Evolutionary conservation across 257 asterid genomes (phyloP).

Genomic region (Solanum piurae): DNA sequence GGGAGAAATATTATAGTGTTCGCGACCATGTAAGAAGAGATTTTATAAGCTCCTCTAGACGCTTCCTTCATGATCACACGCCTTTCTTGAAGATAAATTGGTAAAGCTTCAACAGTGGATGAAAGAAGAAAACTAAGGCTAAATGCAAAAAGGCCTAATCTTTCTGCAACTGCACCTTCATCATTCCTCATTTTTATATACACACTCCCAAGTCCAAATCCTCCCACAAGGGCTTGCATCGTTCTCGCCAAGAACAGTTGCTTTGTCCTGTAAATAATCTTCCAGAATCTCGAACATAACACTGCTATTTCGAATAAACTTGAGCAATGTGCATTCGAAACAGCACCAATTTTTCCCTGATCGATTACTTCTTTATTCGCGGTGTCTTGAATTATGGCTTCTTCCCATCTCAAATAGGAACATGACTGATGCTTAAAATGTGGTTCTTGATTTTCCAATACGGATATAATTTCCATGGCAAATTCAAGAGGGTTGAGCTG

Average conservation of each 20-base stretch:
- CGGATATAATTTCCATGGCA: constrained; percentile 63
- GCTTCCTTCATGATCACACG: constrained; percentile 74
- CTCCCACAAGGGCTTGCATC: constrained; percentile 82
- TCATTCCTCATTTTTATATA: constrained; percentile 52
- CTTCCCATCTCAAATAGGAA: constrained; percentile 14
- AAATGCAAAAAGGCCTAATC: constrained; percentile 76
- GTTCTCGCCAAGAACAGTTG: constrained; percentile 77
- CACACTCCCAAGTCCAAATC: constrained; percentile 71
- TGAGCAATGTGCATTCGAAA: neutral
- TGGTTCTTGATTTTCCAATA: constrained; percentile 30
- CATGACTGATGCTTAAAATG: constrained; percentile 13
- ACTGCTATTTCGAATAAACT: constrained; percentile 37
- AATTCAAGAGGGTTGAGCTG: constrained; percentile 74
- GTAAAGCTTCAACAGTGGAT: constrained; percentile 86
- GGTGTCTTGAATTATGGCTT: neutral
- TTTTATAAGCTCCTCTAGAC: constrained; percentile 63
- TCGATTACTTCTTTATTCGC: neutral
- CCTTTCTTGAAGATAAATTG: constrained; percentile 78
- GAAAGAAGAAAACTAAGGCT: constrained; percentile 85
- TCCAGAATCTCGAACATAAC: constrained; percentile 60
- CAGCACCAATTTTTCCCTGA: neutral
- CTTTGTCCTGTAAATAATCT: constrained; percentile 77
- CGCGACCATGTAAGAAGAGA: constrained; percentile 73
- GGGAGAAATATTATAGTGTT: constrained; percentile 67
- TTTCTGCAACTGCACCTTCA: constrained; percentile 58